Percentiles rank a stretch among this genome's conserved stretches.
phyloP scores from a whole-genome alignment of 805 yeast genomes.

The Komagataella mondaviorum region DNA sequence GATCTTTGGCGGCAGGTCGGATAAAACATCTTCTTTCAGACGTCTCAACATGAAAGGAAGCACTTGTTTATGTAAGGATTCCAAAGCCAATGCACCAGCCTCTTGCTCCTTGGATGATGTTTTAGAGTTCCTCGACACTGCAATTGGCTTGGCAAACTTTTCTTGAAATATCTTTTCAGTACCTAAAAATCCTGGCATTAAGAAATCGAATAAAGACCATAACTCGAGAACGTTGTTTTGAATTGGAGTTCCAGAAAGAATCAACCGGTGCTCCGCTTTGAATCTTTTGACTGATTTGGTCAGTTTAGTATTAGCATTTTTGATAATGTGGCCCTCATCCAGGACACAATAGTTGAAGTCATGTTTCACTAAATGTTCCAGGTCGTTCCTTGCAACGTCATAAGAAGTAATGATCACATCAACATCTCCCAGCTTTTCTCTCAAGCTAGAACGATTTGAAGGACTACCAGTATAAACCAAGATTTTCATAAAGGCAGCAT shows the following conservation, averaged over 20 bases:
- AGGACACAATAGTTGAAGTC: slow-evolving; percentile 89
- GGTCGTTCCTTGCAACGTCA: slow-evolving; percentile 92
- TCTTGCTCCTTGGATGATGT: slow-evolving; percentile 90
- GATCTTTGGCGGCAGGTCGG: slow-evolving; percentile 95
- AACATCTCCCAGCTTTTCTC: slow-evolving; percentile 35
- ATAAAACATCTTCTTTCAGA: slow-evolving; percentile 87
- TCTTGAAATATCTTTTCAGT: slow-evolving; percentile 90
- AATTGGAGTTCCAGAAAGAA: slow-evolving; percentile 94
- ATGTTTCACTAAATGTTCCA: slow-evolving; percentile 39
- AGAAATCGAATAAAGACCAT: slow-evolving; percentile 94
- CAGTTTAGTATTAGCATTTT: slow-evolving; percentile 78
- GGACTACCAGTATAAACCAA: slow-evolving; percentile 94
- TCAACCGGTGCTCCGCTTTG: slow-evolving; percentile 78
- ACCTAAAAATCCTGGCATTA: slow-evolving; percentile 98
- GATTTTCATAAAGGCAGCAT: slow-evolving; percentile 76
- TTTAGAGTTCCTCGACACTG: slow-evolving; percentile 82
- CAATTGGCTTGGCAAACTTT: slow-evolving; percentile 93
- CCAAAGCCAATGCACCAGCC: slow-evolving; percentile 91
- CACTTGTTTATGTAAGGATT: slow-evolving; percentile 92
- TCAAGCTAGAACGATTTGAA: slow-evolving; percentile 41
- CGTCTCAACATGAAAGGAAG: slow-evolving; percentile 94
- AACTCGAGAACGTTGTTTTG: slow-evolving; percentile 93
- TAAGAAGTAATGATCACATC: slow-evolving; percentile 92
- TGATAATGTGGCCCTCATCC: slow-evolving; percentile 97
- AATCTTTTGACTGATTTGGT: slow-evolving; percentile 79